Evolutionary conservation across 179 eudicot genomes (phyloP), one percentile per base, ranked within the genome.

Genomic region (Actinidia chinensis): DNA sequence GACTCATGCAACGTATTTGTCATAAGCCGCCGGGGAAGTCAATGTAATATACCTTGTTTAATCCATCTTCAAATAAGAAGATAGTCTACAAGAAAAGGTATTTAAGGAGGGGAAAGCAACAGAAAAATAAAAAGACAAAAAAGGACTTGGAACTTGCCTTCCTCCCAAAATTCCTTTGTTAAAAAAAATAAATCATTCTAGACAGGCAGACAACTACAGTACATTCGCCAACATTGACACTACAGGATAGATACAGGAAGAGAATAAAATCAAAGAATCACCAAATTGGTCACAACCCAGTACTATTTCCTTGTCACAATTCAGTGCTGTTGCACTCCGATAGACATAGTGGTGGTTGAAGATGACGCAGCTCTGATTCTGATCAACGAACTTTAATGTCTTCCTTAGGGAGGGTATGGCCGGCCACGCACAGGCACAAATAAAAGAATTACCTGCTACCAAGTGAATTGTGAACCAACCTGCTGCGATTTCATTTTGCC

Each of bases 211-310:
- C 7, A 58, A 25, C 70, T 75, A 75, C 47, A 25, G 59, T 75
- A 75, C 78, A 75, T 15, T 44, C 6, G 66, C 71, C 56, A 47
- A 18, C 18, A n/a, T 25, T 48, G 44, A 40, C 48, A 58, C 71
- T 58, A 73, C 40, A 55, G 64, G 63, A 54, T 54, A 18, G 63
- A 42, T 63, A 75, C 78, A 75, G 28, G 68, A 44, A 14, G 43
- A 14, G 14, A 25, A 42, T 42, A 63, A 33, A 75, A 75, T 61
- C 71, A 75, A 75, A 75, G 78, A 75, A 75, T 75, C 70, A 75
- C 78, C 54, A 44, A 74, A 74, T 20, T 20, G 54, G 54, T 25
- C 3, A 25, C 48, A 71, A 14, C 28, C 8, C 25, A 33, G 36
- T 36, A 36, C 40, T 36, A 36, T 36, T 36, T 36, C 40, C 40